Evolutionary conservation across 75 land plant genomes (phyloP), one percentile per base, ranked within the genome.

Genomic region (Gnetum montanum): DNA sequence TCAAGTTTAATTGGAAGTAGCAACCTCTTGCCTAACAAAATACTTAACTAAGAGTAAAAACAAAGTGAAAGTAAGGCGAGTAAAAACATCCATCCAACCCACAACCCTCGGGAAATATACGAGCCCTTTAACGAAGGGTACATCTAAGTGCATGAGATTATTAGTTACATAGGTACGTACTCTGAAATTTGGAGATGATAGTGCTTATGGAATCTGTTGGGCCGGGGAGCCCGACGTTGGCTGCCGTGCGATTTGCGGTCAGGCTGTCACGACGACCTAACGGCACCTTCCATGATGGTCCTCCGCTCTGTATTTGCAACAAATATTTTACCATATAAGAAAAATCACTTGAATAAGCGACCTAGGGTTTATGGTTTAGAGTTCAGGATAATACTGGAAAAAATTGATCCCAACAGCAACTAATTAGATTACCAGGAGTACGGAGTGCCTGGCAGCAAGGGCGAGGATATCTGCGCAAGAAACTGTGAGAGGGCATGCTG

Each of bases 221-320:
- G 1, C 51, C 29, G 10, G 85, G 85, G 11, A 81, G 46, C 16
- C 44, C 28, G 19, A 43, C 35, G 43, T 72, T 65, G 35, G 81
- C 76, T 4, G 41, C 75, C 3, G 35, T 48, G 24, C 13, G 31
- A 46, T 59, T 68, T 20, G 79, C 79, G 0, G 72, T 75, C 2
- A 48, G 47, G 58, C 72, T 53, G 29, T 84, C 88, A 23, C 71
- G 67, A 40, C 88, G 60, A 4, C 88, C 88, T 1, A 79, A 54
- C 26, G 44, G 48, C 16, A 79, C 84, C 11, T 6, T 41, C 78
- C 75, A 81, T 10, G 72, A 31, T 25, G 64, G 43, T 8, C 59
- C 59, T 24, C 50, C 60, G 29, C 77, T 69, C 84, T 85, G 49
- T 43, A 68, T 5, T n/a, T 45, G 24, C 34, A 54, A 35, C n/a